A percentile compares a stretch with the other conserved stretches of the same genome.
Conservation (phyloP, 495 filamentous ascomycete species). For the Darksidea phi region DNA sequence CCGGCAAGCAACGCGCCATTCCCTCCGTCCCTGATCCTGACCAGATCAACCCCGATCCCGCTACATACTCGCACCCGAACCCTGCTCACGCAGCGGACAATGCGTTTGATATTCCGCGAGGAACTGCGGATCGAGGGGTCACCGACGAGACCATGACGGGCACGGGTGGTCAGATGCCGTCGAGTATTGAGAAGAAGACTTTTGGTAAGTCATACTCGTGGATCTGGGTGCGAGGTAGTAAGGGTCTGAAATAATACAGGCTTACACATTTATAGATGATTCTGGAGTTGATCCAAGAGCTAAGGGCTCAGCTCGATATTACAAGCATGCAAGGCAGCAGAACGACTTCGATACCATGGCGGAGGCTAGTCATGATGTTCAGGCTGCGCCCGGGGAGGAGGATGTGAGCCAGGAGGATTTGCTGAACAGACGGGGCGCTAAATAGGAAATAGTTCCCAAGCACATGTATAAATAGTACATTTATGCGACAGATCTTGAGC, state of each 20-base stretch:
- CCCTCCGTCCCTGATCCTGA: constrained; percentile 58
- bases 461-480: too few relatives aligned
- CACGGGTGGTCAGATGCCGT: constrained; percentile 51
- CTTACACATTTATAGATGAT: constrained; percentile 7
- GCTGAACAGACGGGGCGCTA: constrained; percentile 14
- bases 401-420: constrained; percentile 18
- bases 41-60: constrained; percentile 45
- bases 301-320: constrained; percentile 7
- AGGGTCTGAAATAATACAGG: not conserved
- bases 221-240: not conserved
- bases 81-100: constrained; percentile 54
- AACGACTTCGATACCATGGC: constrained; percentile 1
- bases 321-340: constrained; percentile 17
- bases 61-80: constrained; percentile 35
- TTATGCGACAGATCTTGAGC: too few relatives aligned
- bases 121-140: constrained; percentile 49
- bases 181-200: constrained; percentile 50
- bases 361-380: constrained; percentile 6
- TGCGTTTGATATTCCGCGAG: constrained; percentile 52
- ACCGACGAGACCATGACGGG: constrained; percentile 54
- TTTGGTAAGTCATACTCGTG: constrained; percentile 39
- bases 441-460: not conserved
- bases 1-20: constrained; percentile 53
- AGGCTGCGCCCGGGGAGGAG: constrained; percentile 32
- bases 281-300: not conserved